Percentiles rank a stretch among this genome's conserved stretches.
These are phyloP conservation scores for Aspergillus bombycis DNA, from an alignment of 2,329 filamentous ascomycete genomes.

Conservation along the genomic window DNA sequence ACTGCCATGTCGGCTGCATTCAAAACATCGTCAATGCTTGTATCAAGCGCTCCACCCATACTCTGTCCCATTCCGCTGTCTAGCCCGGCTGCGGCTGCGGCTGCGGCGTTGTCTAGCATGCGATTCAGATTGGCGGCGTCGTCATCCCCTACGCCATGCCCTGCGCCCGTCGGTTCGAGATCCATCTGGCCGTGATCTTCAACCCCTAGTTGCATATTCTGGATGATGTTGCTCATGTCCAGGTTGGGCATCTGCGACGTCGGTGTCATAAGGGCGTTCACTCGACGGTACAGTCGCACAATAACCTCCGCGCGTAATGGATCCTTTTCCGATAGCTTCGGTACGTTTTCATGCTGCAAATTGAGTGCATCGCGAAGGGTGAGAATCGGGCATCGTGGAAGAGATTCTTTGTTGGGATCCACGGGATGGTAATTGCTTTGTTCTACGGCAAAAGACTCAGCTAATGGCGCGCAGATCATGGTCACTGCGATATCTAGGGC, in stretches of 20 bases:
- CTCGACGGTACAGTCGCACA: constrained; percentile 50
- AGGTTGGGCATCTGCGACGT: constrained; percentile 45
- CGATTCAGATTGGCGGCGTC: constrained; percentile 41
- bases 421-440: constrained; percentile 40
- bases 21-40: constrained; percentile 48
- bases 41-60: constrained; percentile 34
- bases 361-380: constrained; percentile 47
- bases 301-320: constrained; percentile 47
- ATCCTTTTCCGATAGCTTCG: constrained; percentile 48
- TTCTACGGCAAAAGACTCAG: constrained; percentile 44
- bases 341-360: constrained; percentile 42
- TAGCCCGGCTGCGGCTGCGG: constrained; percentile 37
- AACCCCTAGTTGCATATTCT: constrained; percentile 45
- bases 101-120: constrained; percentile 44
- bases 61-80: constrained; percentile 27
- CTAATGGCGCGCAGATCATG: constrained; percentile 45
- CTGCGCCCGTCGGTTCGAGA: constrained; percentile 28
- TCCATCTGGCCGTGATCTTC: constrained; percentile 37
- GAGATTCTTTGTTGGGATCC: constrained; percentile 35
- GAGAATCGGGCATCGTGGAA: constrained; percentile 39
- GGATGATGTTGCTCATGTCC: constrained; percentile 47
- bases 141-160: constrained; percentile 23
- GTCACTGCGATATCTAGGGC: constrained; percentile 49
- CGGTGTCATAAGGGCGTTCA: constrained; percentile 44
- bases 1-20: constrained; percentile 47